Evolutionary conservation across 495 filamentous ascomycete genomes (phyloP).

Genomic region (Annulohypoxylon moriforme): DNA sequence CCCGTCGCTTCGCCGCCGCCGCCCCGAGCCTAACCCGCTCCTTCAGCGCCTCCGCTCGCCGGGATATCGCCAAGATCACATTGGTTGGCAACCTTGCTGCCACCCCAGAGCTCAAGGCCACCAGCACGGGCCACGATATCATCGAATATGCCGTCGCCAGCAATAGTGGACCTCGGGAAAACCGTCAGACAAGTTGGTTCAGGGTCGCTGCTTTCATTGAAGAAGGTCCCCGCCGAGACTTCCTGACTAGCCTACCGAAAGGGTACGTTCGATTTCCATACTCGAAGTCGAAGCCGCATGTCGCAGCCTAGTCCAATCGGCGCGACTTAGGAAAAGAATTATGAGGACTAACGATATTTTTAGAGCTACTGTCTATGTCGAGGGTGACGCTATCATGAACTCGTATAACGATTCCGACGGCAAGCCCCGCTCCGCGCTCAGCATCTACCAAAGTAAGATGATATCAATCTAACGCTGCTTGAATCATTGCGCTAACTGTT

Average conservation of each 20-base stretch:
- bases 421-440: conserved; percentile 65
- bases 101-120: conserved; percentile 74
- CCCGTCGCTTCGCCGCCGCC: conserved; percentile 52
- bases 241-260: conserved; percentile 73
- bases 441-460: conserved; percentile 77
- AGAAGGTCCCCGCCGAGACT: conserved; percentile 72
- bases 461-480: background rate
- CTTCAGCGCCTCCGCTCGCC: conserved; percentile 66
- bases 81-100: conserved; percentile 80
- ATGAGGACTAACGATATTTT: conserved; percentile 2
- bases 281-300: background rate
- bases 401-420: conserved; percentile 73
- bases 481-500: conserved; percentile 21
- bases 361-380: conserved; percentile 72
- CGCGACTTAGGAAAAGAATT: background rate
- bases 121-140: conserved; percentile 73
- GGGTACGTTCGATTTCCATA: conserved; percentile 68
- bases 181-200: conserved; percentile 81
- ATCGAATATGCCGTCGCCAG: conserved; percentile 75
- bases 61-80: conserved; percentile 71
- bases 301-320: background rate
- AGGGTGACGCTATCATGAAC: conserved; percentile 75
- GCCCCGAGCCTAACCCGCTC: conserved; percentile 60
- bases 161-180: conserved; percentile 65
- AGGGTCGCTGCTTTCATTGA: conserved; percentile 70